Base-by-base conservation (phyloP, 2,329 filamentous ascomycete species). In the Monosporascus cannonballus region DNA sequence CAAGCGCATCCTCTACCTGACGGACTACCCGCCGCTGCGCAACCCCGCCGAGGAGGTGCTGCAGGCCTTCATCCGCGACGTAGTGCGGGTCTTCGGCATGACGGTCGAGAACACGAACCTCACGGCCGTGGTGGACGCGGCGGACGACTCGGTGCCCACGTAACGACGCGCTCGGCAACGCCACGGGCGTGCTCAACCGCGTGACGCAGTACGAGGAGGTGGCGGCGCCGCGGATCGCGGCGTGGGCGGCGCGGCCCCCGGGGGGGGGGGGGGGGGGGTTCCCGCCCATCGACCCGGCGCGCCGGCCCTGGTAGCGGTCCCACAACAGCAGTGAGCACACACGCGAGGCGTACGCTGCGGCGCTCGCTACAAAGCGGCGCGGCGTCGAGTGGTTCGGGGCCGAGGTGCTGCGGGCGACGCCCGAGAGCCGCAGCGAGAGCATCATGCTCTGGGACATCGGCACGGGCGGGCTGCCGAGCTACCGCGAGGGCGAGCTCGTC, bases 381-480 rank as follows among this genome's bases (percentile, higher is more conserved):
- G 59, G 59, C 6, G 70, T 71, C 1, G 63, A 69, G 49, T 71
- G 67, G 66, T 73, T 72, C 56, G 69, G 73, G 49, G 49, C 56
- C 4, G 54, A 69, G 25, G 54, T 73, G 3, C 68, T 73, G 48
- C 69, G 63, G 58, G 62, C 59, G 45, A 71, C 68, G 1, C 39
- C 65, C 6, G 66, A 69, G 41, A 70, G 67, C 2, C 74, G 72
- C 54, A 72, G 70, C 6, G 70, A 73, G 49, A 64, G 62, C 37
- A 59, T 75, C 18, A 67, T 73, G 61, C 58, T 74, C 22, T 71
- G 70, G 56, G 72, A 74, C 55, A 71, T 73, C 49, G 71, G 72
- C 9, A 73, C 71, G 1, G 71, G 72, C 22, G 72, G 71, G 0
- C 49, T 71, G 18, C 71, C 71, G 2, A 69, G 67, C 6, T 73